These are phyloP conservation scores for Pseudogymnoascus pannorum DNA, from an alignment of 2,329 filamentous ascomycete species.

Conservation along the genomic window DNA sequence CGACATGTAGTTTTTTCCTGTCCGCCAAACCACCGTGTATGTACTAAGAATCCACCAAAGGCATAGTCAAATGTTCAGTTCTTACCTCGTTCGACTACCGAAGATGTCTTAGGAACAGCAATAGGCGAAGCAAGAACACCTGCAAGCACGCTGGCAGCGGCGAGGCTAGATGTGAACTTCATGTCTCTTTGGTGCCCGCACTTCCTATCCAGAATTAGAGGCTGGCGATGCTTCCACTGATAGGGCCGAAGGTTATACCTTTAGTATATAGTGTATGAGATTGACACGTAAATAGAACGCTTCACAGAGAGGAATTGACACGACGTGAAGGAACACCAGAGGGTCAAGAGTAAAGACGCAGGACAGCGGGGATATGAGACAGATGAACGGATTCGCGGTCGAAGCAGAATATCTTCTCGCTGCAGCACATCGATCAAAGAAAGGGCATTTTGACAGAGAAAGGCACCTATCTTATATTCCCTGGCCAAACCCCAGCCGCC, in stretches of 20 bases:
- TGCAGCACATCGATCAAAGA: neutral
- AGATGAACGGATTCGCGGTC: neutral
- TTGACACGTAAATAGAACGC: neutral
- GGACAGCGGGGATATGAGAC: neutral
- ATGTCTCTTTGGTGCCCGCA: neutral
- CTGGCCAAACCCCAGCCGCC: neutral
- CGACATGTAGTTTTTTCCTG: neutral
- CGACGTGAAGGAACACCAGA: neutral
- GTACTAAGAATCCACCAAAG: neutral
- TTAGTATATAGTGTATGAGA: neutral
- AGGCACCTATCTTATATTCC: slow-evolving; percentile 3
- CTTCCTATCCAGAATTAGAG: neutral
- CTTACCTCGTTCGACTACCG: neutral
- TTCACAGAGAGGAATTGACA: neutral
- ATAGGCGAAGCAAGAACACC: neutral
- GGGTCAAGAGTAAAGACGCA: neutral
- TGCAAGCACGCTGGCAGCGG: neutral
- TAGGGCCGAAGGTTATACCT: neutral
- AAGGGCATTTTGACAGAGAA: neutral
- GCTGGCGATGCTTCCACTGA: neutral
- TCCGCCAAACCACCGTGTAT: neutral
- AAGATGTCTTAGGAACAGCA: neutral
- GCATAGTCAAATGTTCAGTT: neutral
- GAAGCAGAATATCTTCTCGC: neutral
- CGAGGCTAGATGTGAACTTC: neutral